Percentiles rank a stretch among this genome's conserved stretches.
phyloP scores from a whole-genome alignment of 352 stramenopile species.

The Phytophthora niederhauseri region DNA sequence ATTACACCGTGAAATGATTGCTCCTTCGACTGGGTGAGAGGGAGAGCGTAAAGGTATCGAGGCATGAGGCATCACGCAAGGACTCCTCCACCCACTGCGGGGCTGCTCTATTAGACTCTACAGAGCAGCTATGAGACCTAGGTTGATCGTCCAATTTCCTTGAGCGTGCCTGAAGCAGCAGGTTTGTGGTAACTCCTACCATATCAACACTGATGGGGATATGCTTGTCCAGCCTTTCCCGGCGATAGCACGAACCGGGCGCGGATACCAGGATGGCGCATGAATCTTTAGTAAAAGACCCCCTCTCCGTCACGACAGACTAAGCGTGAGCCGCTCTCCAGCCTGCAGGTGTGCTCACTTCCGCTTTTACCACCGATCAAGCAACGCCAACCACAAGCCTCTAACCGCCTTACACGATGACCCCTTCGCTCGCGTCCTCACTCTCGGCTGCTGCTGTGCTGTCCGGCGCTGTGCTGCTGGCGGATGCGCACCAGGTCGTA shows the following conservation, averaged over 20 bases:
- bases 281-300: constrained; percentile 21
- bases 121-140: background rate
- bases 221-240: constrained; percentile 33
- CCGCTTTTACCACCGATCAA: constrained; percentile 12
- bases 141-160: background rate
- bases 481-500: constrained; percentile 43
- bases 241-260: constrained; percentile 7
- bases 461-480: constrained; percentile 26
- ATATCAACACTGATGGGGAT: constrained; percentile 27
- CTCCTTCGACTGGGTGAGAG: background rate
- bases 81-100: background rate
- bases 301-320: constrained; percentile 9
- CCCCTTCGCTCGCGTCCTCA: constrained; percentile 24
- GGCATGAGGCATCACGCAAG: constrained; percentile 12
- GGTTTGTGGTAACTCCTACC: constrained; percentile 25
- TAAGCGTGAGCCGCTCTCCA: background rate
- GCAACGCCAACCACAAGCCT: constrained; percentile 13
- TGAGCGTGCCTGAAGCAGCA: constrained; percentile 17
- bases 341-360: constrained; percentile 15
- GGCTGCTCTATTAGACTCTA: background rate
- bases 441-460: constrained; percentile 30
- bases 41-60: background rate
- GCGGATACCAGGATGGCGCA: constrained; percentile 13
- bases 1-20: background rate
- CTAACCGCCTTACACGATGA: constrained; percentile 8